phyloP scores from a whole-genome alignment of 129 eudicot genomes.

The sunflower (Helianthus annuus) region DNA sequence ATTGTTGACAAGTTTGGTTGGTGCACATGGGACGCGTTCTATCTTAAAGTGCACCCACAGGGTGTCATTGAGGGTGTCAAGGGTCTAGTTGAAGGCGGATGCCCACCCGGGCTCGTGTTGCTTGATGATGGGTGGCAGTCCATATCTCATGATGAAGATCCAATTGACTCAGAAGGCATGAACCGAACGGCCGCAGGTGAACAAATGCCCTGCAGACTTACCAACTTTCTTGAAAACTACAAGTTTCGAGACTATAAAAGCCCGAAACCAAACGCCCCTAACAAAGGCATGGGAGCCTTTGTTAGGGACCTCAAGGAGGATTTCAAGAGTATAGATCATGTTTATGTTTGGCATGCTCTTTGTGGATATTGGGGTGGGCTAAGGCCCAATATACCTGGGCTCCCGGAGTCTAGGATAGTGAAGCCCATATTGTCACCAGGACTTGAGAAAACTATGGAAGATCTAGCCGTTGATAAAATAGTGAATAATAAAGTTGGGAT shows the following conservation, averaged over 20 bases:
- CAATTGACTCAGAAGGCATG: constrained; percentile 68
- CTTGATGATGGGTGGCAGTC: constrained; percentile 99
- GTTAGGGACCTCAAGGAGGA: constrained; percentile 68
- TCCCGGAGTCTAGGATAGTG: constrained; percentile 61
- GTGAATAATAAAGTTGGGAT: constrained; percentile 81
- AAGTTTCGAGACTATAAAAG: constrained; percentile 78
- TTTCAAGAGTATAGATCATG: constrained; percentile 59
- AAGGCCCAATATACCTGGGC: constrained; percentile 60
- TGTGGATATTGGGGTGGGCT: constrained; percentile 99
- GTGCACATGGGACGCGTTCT: constrained; percentile 99
- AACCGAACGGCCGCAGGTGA: constrained; percentile 83
- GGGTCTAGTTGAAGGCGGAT: constrained; percentile 76
- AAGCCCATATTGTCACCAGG: constrained; percentile 72
- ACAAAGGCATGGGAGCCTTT: constrained; percentile 79
- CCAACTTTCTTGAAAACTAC: constrained; percentile 67
- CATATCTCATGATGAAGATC: constrained; percentile 78
- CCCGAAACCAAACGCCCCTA: constrained; percentile 24
- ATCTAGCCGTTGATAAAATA: constrained; percentile 90
- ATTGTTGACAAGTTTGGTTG: constrained; percentile 95
- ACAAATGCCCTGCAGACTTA: constrained; percentile 66
- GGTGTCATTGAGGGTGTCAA: constrained; percentile 81
- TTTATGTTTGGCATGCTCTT: constrained; percentile 98
- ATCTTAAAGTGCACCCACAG: constrained; percentile 79
- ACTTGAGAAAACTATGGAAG: constrained; percentile 79
- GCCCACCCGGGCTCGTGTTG: constrained; percentile 89